Base-by-base conservation (phyloP, 495 filamentous ascomycete species). In the Talaromyces stipitatus region DNA sequence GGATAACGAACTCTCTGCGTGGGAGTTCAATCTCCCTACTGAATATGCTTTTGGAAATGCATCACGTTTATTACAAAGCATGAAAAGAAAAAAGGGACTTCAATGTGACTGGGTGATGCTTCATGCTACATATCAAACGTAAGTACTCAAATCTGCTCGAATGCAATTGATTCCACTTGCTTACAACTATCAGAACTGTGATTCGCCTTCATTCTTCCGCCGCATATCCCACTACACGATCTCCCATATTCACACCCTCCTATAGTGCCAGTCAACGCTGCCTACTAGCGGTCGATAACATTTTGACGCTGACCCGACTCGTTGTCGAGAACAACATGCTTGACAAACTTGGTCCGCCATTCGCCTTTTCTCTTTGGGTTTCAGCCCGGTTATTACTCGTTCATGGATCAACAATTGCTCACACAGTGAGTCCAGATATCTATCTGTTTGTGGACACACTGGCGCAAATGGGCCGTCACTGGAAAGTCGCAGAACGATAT, bases 121-220 rank as follows among this genome's bases (percentile, higher is more conserved):
- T n/a, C 91, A 95, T 64, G 84, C 86, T 12, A 86, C 86, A n/a
- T 83, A 83, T 66, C 81, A 85, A 66, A 84, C 80, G 80, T 84
- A 69, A 77, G 83, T 75, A 4, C 14, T 2, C 27, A 33, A 12
- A 33, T 7, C 24, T 12, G 9, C 23, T 33, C 32, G 23, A 26
- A 22, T 33, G 24, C 12, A 36, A 5, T 12, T 18, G n/a, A 26
- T 23, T 27, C 33, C 12, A 60, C 27, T 58, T n/a, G n/a, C 23
- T 36, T 74, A 51, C 57, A 62, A 69, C 75, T 28, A 22, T 29
- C 65, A 92, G 88, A 4, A 85, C 90, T 57, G 83, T 95, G 8
- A 95, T 96, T 60, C 84, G 91, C 16, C 79, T 96, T 11, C 90
- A 95, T 73, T 94, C 91, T n/a, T 92, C 88, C 3, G 90, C 91